phyloP scores from a whole-genome alignment of 163 green algal genomes.

The Chlamydomonas reinhardtii region DNA sequence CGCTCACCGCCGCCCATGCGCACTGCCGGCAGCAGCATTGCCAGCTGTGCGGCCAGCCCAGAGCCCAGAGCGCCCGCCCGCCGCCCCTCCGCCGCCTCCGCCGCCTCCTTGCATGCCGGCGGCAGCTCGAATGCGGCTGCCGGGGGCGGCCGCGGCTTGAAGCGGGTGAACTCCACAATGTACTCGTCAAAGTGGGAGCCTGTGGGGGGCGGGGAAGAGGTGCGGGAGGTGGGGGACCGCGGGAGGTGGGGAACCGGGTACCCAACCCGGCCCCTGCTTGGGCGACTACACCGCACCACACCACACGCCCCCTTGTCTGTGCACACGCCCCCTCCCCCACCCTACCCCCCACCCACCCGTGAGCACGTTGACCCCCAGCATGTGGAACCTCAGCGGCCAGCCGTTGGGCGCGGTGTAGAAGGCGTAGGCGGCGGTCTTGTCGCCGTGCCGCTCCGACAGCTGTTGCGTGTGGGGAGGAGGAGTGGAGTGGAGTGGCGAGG shows the following conservation, averaged over 20 bases:
- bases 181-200: conserved; percentile 79
- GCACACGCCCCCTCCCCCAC: background rate
- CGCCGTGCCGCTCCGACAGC: background rate
- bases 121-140: conserved; percentile 55
- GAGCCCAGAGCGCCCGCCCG: background rate
- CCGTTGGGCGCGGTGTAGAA: conserved; percentile 67
- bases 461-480: no score
- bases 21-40: background rate
- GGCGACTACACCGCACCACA: no score
- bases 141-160: conserved; percentile 50
- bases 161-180: conserved; percentile 69
- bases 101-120: conserved; percentile 49
- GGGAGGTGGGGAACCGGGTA: no score
- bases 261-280: no score
- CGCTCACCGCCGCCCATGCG: conserved; percentile 7
- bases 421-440: conserved; percentile 63
- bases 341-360: conserved; percentile 38
- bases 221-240: no score
- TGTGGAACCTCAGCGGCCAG: conserved; percentile 71
- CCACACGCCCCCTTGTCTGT: no score
- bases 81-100: conserved; percentile 1
- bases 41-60: background rate
- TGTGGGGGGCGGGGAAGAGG: background rate
- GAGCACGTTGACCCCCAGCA: conserved; percentile 78
- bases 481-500: no score